Evolutionary conservation across 805 yeast species (phyloP), one percentile per base, ranked within the genome.

Genomic region (Lipomyces chichibuensis): DNA sequence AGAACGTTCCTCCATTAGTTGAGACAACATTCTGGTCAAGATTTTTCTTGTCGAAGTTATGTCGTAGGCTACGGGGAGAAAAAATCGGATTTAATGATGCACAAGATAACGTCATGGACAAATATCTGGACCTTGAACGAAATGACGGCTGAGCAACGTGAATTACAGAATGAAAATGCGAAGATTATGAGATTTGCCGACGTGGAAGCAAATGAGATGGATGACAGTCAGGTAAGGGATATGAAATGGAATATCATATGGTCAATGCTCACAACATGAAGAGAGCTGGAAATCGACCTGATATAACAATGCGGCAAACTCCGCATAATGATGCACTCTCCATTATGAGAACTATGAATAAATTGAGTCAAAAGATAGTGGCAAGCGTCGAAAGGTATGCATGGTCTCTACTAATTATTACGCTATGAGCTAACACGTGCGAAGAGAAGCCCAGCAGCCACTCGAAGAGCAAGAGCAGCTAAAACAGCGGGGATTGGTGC

Each of bases 11-110:
- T 0, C 88, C 88, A 69, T 82, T 95, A 62, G 84, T 86, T 59
- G 98, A 95, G 76, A 93, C 94, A 55, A 97, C 90, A 75, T 95
- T 95, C 74, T 95, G 99, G 99, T 91, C 97, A 11, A 81, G 98
- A 69, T 95, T 95, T 74, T 95, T 95, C 82, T 88, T 91, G 74
- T 92, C 98, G 0, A 89, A 92, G 73, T 80, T 95, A 67, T 95
- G 93, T 75, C 83, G 97, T 71, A 86, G 92, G 73, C 80, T 95
- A 43, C 84, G 97, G 76, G 99, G 99, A 66, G 98, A 95, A 75
- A 88, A 87, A 71, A 84, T 92, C 62, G 86, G 88, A 74, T 78
- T 84, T 2, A 88, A 86, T 75, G 91, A 91, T 69, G 84, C 96
- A 69, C 92, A 95, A 62, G 98, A 95, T 77, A 84, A 88, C 3